These are phyloP conservation scores for Nicotiana rustica DNA, from an alignment of 305 asterid species.

Conservation along the genomic window DNA sequence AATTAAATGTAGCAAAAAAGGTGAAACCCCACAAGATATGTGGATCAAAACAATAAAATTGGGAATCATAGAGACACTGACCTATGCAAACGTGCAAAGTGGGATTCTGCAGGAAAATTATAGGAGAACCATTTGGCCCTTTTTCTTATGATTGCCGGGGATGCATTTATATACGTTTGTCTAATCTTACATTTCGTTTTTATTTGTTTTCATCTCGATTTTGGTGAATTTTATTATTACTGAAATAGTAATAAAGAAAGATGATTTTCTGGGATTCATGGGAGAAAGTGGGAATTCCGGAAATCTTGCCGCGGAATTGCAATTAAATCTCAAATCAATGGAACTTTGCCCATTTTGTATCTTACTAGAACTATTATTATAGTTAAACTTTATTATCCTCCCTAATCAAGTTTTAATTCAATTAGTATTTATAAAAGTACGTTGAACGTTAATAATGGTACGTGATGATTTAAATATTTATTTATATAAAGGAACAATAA, in stretches of 20 bases:
- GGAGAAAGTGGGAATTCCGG: constrained; percentile 48
- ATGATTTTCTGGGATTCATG: constrained; percentile 41
- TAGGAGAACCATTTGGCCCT: constrained; percentile 20
- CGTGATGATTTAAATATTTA: no score
- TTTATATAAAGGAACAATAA: no score
- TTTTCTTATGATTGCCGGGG: constrained; percentile 13
- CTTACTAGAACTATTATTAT: background rate
- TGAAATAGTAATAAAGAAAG: constrained; percentile 41
- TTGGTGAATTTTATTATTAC: constrained; percentile 26
- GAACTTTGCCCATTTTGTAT: background rate
- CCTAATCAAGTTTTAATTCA: no score
- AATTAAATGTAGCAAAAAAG: constrained; percentile 14
- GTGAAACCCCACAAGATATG: constrained; percentile 37
- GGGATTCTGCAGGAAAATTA: constrained; percentile 50
- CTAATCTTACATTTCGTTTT: background rate
- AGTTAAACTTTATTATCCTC: no score
- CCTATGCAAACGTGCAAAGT: constrained; percentile 35
- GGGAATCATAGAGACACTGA: constrained; percentile 30
- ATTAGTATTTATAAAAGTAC: no score
- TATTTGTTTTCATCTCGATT: background rate
- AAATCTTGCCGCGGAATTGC: constrained; percentile 43
- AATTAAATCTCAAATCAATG: no score
- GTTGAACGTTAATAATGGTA: no score
- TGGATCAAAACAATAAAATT: constrained; percentile 34
- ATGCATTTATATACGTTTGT: constrained; percentile 30